Conservation (phyloP, 2,329 filamentous ascomycete genomes). For the Didymella sp. region DNA sequence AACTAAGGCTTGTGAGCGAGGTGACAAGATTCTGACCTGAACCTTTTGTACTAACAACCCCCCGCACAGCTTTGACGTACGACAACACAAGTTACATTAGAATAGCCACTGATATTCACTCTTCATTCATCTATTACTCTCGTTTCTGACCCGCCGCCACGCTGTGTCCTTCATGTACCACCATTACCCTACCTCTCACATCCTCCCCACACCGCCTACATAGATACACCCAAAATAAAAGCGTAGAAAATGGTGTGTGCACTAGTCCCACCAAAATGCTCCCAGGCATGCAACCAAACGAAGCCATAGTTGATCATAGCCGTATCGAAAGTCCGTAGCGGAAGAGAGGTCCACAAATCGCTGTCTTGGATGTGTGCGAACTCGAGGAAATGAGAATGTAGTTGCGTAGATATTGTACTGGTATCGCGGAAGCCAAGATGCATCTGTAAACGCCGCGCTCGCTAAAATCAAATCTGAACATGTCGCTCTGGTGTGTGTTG, state of each 20-base stretch:
- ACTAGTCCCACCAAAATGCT: neutral
- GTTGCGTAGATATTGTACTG: constrained; percentile 3
- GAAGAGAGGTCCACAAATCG: neutral
- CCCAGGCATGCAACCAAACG: neutral
- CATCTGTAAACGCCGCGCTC: constrained; percentile 10
- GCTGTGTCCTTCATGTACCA: neutral
- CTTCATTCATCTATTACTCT: neutral
- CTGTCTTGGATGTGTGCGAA: neutral
- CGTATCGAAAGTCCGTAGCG: neutral
- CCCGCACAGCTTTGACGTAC: too few relatives aligned
- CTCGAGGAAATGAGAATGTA: neutral
- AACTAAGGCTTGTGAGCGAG: too few relatives aligned
- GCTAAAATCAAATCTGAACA: constrained; percentile 5
- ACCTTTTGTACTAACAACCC: too few relatives aligned
- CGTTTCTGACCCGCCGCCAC: neutral
- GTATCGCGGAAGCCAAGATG: constrained; percentile 10
- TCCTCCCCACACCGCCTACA: neutral
- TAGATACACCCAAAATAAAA: neutral
- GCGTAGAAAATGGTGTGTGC: neutral
- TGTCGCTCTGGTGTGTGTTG: neutral
- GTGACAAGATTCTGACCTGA: too few relatives aligned
- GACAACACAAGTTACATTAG: too few relatives aligned
- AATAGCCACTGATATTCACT: neutral
- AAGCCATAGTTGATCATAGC: neutral
- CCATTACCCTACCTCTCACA: neutral